These are phyloP conservation scores for Trypanosoma vivax DNA, from an alignment of 208 protist species.

Conservation along the genomic window DNA sequence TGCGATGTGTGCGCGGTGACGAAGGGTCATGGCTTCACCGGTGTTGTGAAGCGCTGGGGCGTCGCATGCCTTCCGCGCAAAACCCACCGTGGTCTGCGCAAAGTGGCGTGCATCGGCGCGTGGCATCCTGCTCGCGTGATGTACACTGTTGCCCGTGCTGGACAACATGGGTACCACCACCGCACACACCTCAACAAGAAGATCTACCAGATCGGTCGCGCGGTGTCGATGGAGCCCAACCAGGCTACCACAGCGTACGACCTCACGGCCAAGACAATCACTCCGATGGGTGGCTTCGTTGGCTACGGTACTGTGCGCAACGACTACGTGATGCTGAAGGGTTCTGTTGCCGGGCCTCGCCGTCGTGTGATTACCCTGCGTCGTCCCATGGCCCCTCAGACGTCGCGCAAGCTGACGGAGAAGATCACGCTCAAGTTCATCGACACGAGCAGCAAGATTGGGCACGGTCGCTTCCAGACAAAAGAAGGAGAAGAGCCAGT, in stretches of 20 bases:
- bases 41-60: constrained; percentile 98
- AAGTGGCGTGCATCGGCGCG: constrained; percentile 99
- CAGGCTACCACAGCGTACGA: constrained; percentile 96
- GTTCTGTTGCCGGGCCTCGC: constrained; percentile 89
- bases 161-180: constrained; percentile 99
- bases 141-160: constrained; percentile 97
- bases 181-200: constrained; percentile 99
- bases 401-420: constrained; percentile 82
- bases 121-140: constrained; percentile 98
- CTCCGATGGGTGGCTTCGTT: constrained; percentile 98
- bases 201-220: constrained; percentile 97
- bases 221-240: constrained; percentile 56
- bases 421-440: constrained; percentile 98
- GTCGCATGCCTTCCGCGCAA: constrained; percentile 96
- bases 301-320: constrained; percentile 97
- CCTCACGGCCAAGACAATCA: constrained; percentile 98
- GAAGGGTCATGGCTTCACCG: constrained; percentile 98
- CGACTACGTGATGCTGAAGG: constrained; percentile 98
- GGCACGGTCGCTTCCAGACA: constrained; percentile 99
- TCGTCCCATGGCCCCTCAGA: constrained; percentile 92
- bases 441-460: constrained; percentile 99
- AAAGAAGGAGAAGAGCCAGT: constrained; percentile 96
- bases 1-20: constrained; percentile 97
- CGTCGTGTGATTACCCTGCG: constrained; percentile 98
- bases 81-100: constrained; percentile 98